phyloP scores from a whole-genome alignment of 2,329 filamentous ascomycete species.

The Hypoxylon sp. region DNA sequence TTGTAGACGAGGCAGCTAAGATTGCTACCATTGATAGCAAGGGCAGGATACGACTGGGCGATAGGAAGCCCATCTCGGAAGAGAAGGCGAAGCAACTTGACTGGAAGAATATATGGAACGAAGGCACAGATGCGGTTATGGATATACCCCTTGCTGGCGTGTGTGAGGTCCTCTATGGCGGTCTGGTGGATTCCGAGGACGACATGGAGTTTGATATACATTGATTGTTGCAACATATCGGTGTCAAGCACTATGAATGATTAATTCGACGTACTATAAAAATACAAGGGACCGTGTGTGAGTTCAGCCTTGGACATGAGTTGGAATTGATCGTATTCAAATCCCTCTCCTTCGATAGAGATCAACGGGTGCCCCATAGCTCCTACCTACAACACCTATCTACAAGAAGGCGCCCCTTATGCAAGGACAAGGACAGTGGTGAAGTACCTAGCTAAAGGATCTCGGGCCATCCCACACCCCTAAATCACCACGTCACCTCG shows the following conservation, averaged over 20 bases:
- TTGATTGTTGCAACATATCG: conserved; percentile 18
- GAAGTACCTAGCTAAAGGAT: too few species aligned
- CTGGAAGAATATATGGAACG: conserved; percentile 89
- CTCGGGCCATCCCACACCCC: neutral
- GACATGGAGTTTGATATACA: conserved; percentile 36
- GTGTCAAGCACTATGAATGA: neutral
- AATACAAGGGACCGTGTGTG: neutral
- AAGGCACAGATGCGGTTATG: conserved; percentile 96
- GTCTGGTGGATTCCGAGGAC: conserved; percentile 52
- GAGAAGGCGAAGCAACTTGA: conserved; percentile 61
- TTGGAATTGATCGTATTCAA: conserved; percentile 2
- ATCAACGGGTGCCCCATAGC: neutral
- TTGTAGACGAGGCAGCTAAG: conserved; percentile 91
- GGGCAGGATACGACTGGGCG: conserved; percentile 65
- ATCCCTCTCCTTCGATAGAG: neutral
- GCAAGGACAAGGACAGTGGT: neutral
- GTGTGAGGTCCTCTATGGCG: conserved; percentile 92
- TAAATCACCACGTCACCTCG: neutral
- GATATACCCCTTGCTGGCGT: conserved; percentile 96
- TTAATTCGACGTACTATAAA: neutral
- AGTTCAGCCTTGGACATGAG: neutral
- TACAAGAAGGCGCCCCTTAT: neutral
- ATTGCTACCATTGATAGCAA: conserved; percentile 85
- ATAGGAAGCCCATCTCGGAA: conserved; percentile 57
- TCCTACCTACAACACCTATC: neutral